Conservation (phyloP, 2,329 filamentous ascomycete species). For the Fusarium sp. region DNA sequence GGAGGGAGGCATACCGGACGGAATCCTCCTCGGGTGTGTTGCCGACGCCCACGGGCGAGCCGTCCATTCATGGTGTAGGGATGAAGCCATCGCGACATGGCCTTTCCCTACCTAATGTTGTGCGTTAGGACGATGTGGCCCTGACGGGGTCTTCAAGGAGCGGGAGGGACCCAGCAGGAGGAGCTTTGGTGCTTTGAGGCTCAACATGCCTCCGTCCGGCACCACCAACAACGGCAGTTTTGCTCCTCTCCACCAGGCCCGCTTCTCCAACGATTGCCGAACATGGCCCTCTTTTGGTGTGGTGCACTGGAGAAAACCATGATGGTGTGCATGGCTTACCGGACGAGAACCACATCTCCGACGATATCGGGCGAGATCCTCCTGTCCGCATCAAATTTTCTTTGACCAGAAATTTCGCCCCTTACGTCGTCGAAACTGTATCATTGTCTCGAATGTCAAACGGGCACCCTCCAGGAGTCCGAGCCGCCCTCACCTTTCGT, state of each 20-base stretch:
- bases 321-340: slow-evolving; percentile 17
- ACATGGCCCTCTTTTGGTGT: slow-evolving; percentile 38
- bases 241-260: slow-evolving; percentile 41
- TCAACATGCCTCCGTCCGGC: slow-evolving; percentile 38
- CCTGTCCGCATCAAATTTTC: background rate
- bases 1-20: background rate
- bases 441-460: slow-evolving; percentile 17
- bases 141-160: slow-evolving; percentile 37
- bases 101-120: slow-evolving; percentile 5
- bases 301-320: slow-evolving; percentile 19
- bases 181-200: slow-evolving; percentile 40
- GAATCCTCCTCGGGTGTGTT: background rate
- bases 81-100: slow-evolving; percentile 40
- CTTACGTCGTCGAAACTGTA: slow-evolving; percentile 9
- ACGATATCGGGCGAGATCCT: slow-evolving; percentile 9
- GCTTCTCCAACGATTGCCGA: slow-evolving; percentile 46
- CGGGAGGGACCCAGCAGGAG: slow-evolving; percentile 41
- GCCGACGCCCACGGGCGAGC: slow-evolving; percentile 2
- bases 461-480: background rate
- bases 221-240: slow-evolving; percentile 45
- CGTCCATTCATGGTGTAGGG: background rate
- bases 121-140: slow-evolving; percentile 35
- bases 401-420: background rate
- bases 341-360: slow-evolving; percentile 17
- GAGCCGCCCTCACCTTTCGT: slow-evolving; percentile 5